These are phyloP conservation scores for Ophiosphaerella korrae DNA, from an alignment of 2,329 filamentous ascomycete species.

Conservation along the genomic window DNA sequence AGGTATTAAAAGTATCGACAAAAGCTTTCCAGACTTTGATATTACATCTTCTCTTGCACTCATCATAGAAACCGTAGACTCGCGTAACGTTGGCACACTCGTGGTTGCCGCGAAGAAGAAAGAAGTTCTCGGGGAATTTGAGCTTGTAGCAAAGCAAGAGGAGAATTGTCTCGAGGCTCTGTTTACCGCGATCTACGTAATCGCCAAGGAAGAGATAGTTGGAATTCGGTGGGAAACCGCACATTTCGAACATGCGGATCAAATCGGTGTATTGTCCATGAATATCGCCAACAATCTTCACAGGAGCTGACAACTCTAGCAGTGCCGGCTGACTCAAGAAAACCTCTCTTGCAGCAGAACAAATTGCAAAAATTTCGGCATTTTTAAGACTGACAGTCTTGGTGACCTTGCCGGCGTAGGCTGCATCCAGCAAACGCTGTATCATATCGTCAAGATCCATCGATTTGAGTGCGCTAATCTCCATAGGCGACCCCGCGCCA, in stretches of 20 bases:
- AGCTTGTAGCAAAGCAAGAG: constrained; percentile 95
- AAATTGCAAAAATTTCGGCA: constrained; percentile 94
- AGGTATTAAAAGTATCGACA: constrained; percentile 92
- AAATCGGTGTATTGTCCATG: constrained; percentile 96
- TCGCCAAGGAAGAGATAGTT: constrained; percentile 96
- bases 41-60: constrained; percentile 94
- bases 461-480: constrained; percentile 88
- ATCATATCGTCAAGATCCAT: constrained; percentile 98
- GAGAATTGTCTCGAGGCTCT: constrained; percentile 92
- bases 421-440: constrained; percentile 88
- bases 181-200: constrained; percentile 95
- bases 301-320: constrained; percentile 87
- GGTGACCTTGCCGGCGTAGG: constrained; percentile 94
- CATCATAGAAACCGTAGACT: constrained; percentile 97
- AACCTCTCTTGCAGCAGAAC: constrained; percentile 83
- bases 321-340: constrained; percentile 91
- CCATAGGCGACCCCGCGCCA: constrained; percentile 64
- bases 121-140: constrained; percentile 97
- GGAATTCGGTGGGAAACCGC: constrained; percentile 86
- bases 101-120: constrained; percentile 90
- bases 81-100: constrained; percentile 96
- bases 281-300: constrained; percentile 97
- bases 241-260: constrained; percentile 98
- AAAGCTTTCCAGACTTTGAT: constrained; percentile 99
- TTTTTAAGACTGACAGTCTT: constrained; percentile 98